Base-by-base conservation (phyloP, 495 filamentous ascomycete species). In the Lasiosphaeris hirsuta region DNA sequence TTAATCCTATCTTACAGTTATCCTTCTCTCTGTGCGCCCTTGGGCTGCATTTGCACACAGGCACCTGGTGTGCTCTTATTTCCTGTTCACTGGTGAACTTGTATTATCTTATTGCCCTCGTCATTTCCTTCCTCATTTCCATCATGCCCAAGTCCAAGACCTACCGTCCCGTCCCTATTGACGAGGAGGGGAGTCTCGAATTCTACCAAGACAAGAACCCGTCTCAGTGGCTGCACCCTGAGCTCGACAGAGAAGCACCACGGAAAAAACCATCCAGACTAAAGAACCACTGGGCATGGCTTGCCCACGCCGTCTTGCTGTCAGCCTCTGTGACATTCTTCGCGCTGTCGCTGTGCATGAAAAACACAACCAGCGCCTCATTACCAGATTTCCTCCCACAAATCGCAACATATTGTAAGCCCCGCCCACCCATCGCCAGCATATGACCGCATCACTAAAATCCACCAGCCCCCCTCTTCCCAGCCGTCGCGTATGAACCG, bases 401-500 rank as follows among this genome's bases (percentile, higher is more conserved):
- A 13, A 65, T 58, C 4, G 33, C 54, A 8, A 65, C 72, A 40
- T 75, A 68, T 57, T 71, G 69, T 74, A 68, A 17, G 69, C 61
- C 39, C 8, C 14, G 17, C 5, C 17, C 9, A 30, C 18, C 15
- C n/a, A 9, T 11, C n/a, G 10, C n/a, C 13, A 6, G 30, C 17
- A 3, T 23, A 8, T 6, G 42, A 42, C 13, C 33, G 2, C 10
- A n/a, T 30, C 13, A 48, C 63, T 71, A 60, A 71, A 43, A 13
- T 53, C 40, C 14, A 53, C 59, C 38, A 78, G 75, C 74, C 46
- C 75, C 77, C 46, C 72, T 75, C 13, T 67, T 66, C 5, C 69
- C 70, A 47, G 75, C 73, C n/a, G 72, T 78, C 10, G 66, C 74
- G 48, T 78, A 79, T 57, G 65, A 76, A 51, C 71, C 62, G 47